Percentiles rank a stretch among this genome's conserved stretches.
Evolutionary conservation across 768 basidiomycete species (phyloP).

Genomic region (Mycena olivaceomarginata): DNA sequence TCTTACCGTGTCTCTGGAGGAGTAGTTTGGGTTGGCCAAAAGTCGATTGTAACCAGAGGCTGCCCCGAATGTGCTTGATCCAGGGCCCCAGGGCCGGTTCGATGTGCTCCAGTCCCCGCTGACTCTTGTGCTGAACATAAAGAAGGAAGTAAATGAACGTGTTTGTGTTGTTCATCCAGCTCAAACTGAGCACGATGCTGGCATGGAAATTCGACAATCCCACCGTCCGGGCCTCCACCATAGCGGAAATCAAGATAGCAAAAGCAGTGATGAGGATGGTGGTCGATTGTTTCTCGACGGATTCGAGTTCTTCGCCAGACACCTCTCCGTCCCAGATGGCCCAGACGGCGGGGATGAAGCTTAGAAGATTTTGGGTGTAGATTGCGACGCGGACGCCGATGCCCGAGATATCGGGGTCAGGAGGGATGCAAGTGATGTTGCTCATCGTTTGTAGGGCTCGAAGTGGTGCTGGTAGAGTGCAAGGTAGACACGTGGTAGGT

Average conservation of each 20-base stretch:
- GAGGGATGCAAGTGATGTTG: too few species aligned
- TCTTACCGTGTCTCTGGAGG: too few species aligned
- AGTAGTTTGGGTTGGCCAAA: too few species aligned
- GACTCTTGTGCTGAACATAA: neutral
- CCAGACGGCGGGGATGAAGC: neutral
- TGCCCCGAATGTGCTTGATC: neutral
- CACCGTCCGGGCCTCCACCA: neutral
- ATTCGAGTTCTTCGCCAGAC: neutral
- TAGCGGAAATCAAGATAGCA: neutral
- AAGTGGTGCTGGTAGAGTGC: too few species aligned
- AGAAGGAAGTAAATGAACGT: neutral
- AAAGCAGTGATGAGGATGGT: neutral
- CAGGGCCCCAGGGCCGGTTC: neutral
- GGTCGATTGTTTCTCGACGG: neutral
- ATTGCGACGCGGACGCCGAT: neutral
- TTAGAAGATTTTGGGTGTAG: neutral
- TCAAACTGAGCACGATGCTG: neutral
- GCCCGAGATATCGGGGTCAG: neutral
- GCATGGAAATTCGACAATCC: neutral
- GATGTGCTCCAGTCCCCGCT: neutral
- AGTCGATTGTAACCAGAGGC: neutral
- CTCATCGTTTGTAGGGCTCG: too few species aligned
- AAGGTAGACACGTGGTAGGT: too few species aligned
- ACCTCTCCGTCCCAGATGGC: neutral
- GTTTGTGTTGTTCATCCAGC: slow-evolving; percentile 3